Base-by-base conservation (phyloP, 805 yeast species). In the Komagataella ulmi region DNA sequence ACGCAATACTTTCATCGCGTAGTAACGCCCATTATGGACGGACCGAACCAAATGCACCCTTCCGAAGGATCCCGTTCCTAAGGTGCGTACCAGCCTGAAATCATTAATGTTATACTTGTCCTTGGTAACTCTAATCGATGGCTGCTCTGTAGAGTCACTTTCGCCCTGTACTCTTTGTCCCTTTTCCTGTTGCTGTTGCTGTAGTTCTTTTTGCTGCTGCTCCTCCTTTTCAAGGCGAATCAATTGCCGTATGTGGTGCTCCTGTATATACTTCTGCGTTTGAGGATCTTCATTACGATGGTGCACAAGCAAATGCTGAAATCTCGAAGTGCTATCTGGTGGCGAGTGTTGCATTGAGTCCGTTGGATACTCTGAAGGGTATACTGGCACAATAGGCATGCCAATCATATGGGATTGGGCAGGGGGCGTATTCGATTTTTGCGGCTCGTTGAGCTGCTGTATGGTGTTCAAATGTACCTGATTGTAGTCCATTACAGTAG, bases 31-130 rank as follows among this genome's bases (percentile, higher is more conserved):
- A 55, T 79, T 79, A 57, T 79, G 83, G 36, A 76, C 75, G 3
- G 80, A 75, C 52, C 81, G 62, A 8, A 78, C 81, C 54, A 79
- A 65, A 60, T 78, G 83, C 17, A 79, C 83, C 50, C 83, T 57
- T 12, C 83, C 83, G 62, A 79, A 79, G 8, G 81, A 76, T 1
- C 83, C 83, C 0, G 83, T 79, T 17, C 83, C 83, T 51, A 79
- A 64, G 3, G 83, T 79, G 49, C 83, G 62, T 65, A 78, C 66
- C 44, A 79, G 73, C 54, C 75, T 77, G 60, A 79, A 79, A 61
- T 79, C 83, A 52, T 67, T 67, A 46, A 79, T 61, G n/a, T 79
- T 67, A 57, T 79, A 79, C 59, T 78, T 30, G n/a, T 30, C 40
- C 40, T 30, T 30, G 40, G 40, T 30, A 5, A 30, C 40, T 30